A percentile compares a stretch with the other conserved stretches of the same genome.
These are phyloP conservation scores for Lachnellula subtilissima DNA, from an alignment of 2,329 filamentous ascomycete genomes.

Conservation along the genomic window DNA sequence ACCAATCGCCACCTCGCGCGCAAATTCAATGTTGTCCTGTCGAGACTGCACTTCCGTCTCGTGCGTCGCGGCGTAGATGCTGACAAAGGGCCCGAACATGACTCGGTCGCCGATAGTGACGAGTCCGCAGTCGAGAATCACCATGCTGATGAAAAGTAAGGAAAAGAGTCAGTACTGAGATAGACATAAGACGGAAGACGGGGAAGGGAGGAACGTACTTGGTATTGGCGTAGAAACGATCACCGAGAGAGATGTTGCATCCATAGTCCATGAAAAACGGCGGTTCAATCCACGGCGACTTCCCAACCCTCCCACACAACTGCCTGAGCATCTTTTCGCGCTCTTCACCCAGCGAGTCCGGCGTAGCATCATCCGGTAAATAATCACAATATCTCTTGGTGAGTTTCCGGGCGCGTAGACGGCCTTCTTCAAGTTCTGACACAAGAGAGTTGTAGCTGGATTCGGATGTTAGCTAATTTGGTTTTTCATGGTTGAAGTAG, in stretches of 20 bases:
- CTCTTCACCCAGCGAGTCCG: conserved; percentile 35
- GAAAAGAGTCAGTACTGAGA: neutral
- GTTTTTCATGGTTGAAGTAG: neutral
- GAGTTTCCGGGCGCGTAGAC: conserved; percentile 50
- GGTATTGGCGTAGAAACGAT: conserved; percentile 61
- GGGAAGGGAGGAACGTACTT: conserved; percentile 32
- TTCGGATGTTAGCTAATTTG: neutral
- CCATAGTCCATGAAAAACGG: conserved; percentile 62
- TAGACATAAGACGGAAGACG: neutral
- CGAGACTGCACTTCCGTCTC: conserved; percentile 56
- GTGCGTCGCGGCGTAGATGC: conserved; percentile 66
- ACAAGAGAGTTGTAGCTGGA: conserved; percentile 46
- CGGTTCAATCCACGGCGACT: conserved; percentile 53
- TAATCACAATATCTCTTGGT: conserved; percentile 55
- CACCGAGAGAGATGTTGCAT: conserved; percentile 57
- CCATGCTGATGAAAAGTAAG: conserved; percentile 1
- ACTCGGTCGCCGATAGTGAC: conserved; percentile 40
- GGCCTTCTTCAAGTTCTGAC: conserved; percentile 45
- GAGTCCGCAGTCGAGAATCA: conserved; percentile 64
- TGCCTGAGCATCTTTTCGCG: conserved; percentile 44
- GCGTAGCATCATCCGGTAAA: conserved; percentile 45
- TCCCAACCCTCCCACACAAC: conserved; percentile 46
- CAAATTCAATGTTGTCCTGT: conserved; percentile 44
- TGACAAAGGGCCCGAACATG: conserved; percentile 64
- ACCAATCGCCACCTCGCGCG: conserved; percentile 41